Base-by-base conservation (phyloP, 192 early-diverging fungal genomes). In the Thamnidium elegans region DNA sequence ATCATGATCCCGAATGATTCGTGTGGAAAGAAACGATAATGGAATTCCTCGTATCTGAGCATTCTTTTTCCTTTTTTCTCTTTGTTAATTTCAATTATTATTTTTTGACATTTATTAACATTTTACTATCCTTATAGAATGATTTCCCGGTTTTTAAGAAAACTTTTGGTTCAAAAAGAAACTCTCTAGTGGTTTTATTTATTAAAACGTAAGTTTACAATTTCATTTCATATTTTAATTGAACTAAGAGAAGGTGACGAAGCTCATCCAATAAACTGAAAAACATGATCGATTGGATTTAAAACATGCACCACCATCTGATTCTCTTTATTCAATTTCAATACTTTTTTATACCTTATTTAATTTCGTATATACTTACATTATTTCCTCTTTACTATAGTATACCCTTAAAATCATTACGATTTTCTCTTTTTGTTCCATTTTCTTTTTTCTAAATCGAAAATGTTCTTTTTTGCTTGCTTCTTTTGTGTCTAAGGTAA, bases 281-380 rank as follows among this genome's bases (percentile, higher is more conserved):
- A 52, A 64, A 5, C 42, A 53, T 64, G 63, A 64, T 46, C 32
- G 47, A 54, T 51, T 64, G 63, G 63, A 64, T 64, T 54, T 42
- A 54, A 63, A 50, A 63, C 63, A 64, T 64, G 63, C 63, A 64
- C 52, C 63, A 64, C 63, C 63, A 64, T 64, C 63, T 64, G 63
- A 64, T 64, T 64, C 63, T 54, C 39, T 54, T 26, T 10, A 7
- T 8, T 20, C 36, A 51, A 32, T 31, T 32, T 13, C 30, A 44
- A 45, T 26, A 7, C n/a, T 23, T 26, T 44, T 14, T 39, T 2
- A 19, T 44, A n/a, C 4, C 5, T 23, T 48, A 34, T 11, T 30
- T 17, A 17, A 10, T 1, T 4, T 31, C 36, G 9, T 30, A 1
- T 34, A 17, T 34, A 47, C 44, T 50, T 32, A 26, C 26, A 46